Base-by-base conservation (phyloP, 2,329 filamentous ascomycete species). In the Sporothrix mexicana region DNA sequence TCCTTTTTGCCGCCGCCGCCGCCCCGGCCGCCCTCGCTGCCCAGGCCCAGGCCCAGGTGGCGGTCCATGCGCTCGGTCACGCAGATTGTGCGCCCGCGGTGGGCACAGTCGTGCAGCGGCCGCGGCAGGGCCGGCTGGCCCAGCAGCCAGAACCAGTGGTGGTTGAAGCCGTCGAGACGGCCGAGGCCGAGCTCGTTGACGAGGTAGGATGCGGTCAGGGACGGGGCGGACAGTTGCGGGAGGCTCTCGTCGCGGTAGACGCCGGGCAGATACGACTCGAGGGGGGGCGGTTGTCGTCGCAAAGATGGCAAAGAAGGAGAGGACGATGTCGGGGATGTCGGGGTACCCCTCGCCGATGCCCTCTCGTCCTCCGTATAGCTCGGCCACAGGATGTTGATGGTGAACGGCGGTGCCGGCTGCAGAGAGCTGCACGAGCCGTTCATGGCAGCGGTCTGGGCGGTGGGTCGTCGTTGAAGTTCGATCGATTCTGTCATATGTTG, bases 41-140 rank as follows among this genome's bases (percentile, higher is more conserved):
- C 73, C n/a, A 72, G 20, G n/a, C 74, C 74, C 53, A 80, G 76
- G 2, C 77, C 77, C 10, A 82, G 77, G 67, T 82, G 78, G 53
- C 80, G 75, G 73, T 82, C 80, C 72, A 81, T 78, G 23, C 74
- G 75, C 73, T 81, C 79, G 3, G 76, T 78, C 41, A 80, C 64
- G 25, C 77, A 69, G 20, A 80, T 75, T 5, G 74, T 70, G n/a
- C 77, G 73, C 30, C 73, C 74, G 2, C 73, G 74, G 49, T 75
- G 71, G 2, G 64, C 67, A 61, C 76, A 74, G 74, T 77, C 73
- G 69, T 78, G 77, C 69, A 78, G 73, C 6, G 77, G 76, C 9
- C 76, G 75, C 13, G 77, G 77, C 57, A 76, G 73, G 1, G 72
- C 72, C 1, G 75, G 75, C 41, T 73, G 43, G 30, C 74, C 74